Evolutionary conservation across 192 early-diverging fungal genomes (phyloP).

Genomic region (Rhizoclosmatium globosum): DNA sequence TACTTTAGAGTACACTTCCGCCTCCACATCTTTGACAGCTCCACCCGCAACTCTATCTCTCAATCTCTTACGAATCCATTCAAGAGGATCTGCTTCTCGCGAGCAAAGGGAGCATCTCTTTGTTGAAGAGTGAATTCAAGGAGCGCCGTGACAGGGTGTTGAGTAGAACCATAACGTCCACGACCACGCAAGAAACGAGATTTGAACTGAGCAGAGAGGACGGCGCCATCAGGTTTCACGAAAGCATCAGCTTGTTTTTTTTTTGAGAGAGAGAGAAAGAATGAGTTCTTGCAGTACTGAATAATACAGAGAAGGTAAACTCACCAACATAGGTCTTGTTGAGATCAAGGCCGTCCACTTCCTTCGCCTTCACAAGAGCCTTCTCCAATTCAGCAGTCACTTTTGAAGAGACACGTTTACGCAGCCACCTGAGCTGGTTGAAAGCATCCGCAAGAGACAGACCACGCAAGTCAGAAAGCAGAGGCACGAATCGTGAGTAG

Average conservation of each 20-base stretch:
- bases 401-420: conserved; percentile 45
- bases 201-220: conserved; percentile 41
- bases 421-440: conserved; percentile 46
- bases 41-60: conserved; percentile 19
- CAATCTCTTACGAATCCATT: conserved; percentile 51
- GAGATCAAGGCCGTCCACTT: conserved; percentile 48
- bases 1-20: conserved; percentile 41
- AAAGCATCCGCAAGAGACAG: conserved; percentile 52
- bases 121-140: conserved; percentile 59
- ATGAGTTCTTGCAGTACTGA: background rate
- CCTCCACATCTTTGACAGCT: conserved; percentile 22
- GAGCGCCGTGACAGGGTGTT: conserved; percentile 43
- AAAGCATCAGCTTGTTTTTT: conserved; percentile 54
- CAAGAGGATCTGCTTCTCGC: conserved; percentile 48
- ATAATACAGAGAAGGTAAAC: conserved; percentile 1
- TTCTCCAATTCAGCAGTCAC: conserved; percentile 43
- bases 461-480: conserved; percentile 52
- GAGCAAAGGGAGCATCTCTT: conserved; percentile 44
- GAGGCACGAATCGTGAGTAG: conserved; percentile 52
- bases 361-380: conserved; percentile 51
- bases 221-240: conserved; percentile 43
- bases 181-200: conserved; percentile 51
- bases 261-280: background rate
- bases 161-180: conserved; percentile 60
- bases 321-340: conserved; percentile 57